phyloP scores from a whole-genome alignment of 768 basidiomycete genomes.

The Collybiopsis luxurians region DNA sequence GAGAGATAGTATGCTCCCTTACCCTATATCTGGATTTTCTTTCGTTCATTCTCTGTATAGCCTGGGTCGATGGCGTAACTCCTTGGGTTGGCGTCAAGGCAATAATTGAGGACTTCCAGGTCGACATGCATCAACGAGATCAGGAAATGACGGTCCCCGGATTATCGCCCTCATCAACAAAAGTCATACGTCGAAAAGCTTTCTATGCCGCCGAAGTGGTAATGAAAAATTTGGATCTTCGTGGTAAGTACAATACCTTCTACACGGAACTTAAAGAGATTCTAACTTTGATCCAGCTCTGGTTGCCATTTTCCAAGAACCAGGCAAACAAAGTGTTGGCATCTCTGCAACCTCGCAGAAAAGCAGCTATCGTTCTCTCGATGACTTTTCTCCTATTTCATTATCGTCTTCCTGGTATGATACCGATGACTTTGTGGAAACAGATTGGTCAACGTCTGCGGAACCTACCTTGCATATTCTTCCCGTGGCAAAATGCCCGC shows the following conservation, averaged over 20 bases:
- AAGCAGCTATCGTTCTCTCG: conserved; percentile 47
- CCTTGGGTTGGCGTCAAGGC: conserved; percentile 86
- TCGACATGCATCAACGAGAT: conserved; percentile 90
- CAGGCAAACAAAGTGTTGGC: conserved; percentile 57
- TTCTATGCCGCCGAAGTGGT: conserved; percentile 89
- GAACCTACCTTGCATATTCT: conserved; percentile 66
- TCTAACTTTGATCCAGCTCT: conserved; percentile 38
- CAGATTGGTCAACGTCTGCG: conserved; percentile 56
- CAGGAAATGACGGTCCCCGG: conserved; percentile 70
- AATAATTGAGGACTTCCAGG: conserved; percentile 75
- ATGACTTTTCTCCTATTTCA: conserved; percentile 41
- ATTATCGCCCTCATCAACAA: conserved; percentile 52
- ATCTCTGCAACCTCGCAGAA: conserved; percentile 43
- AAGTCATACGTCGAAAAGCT: conserved; percentile 69
- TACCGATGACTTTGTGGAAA: conserved; percentile 78
- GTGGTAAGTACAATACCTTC: conserved; percentile 20
- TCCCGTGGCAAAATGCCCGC: conserved; percentile 74
- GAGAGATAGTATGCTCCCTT: conserved; percentile 46
- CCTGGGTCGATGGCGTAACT: conserved; percentile 78
- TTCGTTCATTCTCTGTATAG: conserved; percentile 25
- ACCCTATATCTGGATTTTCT: neutral
- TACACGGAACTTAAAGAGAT: neutral
- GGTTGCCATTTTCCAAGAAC: conserved; percentile 74
- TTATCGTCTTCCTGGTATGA: conserved; percentile 68
- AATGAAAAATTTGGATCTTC: conserved; percentile 71